Evolutionary conservation across 2,329 filamentous ascomycete species (phyloP).

Genomic region (Alternaria conjuncta): DNA sequence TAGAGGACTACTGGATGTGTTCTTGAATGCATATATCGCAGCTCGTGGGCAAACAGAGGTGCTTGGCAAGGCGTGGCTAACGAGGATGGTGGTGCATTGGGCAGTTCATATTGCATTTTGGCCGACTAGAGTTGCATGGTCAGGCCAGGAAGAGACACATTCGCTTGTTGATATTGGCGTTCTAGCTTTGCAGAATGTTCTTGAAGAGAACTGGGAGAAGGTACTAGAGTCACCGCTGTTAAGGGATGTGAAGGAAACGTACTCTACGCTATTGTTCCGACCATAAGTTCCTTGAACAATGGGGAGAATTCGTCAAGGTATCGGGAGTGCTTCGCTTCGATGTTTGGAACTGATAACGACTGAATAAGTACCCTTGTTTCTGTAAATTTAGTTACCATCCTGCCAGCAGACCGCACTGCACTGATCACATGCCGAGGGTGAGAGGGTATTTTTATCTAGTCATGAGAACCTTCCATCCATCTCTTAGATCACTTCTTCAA

Average conservation of each 20-base stretch:
- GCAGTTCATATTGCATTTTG: conserved; percentile 46
- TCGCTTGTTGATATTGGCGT: conserved; percentile 35
- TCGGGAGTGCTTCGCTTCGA: no score
- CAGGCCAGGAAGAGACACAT: conserved; percentile 33
- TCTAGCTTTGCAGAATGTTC: conserved; percentile 15
- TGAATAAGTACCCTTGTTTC: not conserved
- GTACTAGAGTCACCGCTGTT: conserved; percentile 22
- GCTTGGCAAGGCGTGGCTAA: conserved; percentile 29
- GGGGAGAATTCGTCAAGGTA: not conserved
- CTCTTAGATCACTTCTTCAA: accelerated
- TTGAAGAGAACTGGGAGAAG: conserved; percentile 28
- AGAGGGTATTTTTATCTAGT: not conserved
- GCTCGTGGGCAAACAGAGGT: not conserved
- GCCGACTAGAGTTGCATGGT: conserved; percentile 42
- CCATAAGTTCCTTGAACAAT: not conserved
- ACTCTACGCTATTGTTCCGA: not conserved
- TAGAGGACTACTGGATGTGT: conserved; percentile 33
- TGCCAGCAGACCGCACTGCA: not conserved
- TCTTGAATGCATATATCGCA: conserved; percentile 35
- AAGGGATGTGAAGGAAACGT: conserved; percentile 14
- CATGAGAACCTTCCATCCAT: not conserved
- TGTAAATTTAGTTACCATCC: not conserved
- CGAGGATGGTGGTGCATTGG: conserved; percentile 42
- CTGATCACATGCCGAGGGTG: not conserved
- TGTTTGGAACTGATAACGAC: not conserved